Conservation (phyloP, 2,329 filamentous ascomycete species). For the Cladophialophora carrionii region DNA sequence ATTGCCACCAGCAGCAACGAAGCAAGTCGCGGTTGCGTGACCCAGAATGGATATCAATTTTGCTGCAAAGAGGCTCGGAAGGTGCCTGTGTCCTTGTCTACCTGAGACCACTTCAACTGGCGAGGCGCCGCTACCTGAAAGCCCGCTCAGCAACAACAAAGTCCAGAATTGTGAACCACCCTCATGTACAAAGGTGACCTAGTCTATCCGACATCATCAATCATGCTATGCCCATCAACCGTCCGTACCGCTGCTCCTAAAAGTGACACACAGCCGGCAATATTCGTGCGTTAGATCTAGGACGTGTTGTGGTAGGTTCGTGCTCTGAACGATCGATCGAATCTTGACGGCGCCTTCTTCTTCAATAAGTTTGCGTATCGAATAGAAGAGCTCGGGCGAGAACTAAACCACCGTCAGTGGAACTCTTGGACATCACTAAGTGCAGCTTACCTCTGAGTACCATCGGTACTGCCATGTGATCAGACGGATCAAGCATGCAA, state of each 20-base stretch:
- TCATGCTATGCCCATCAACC: conserved; percentile 55
- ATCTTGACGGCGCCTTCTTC: conserved; percentile 98
- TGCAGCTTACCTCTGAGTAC: conserved; percentile 79
- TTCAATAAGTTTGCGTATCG: conserved; percentile 90
- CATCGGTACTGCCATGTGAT: conserved; percentile 99
- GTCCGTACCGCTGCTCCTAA: conserved; percentile 90
- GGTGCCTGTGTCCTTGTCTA: not conserved
- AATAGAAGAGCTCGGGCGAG: conserved; percentile 84
- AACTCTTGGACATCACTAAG: not conserved
- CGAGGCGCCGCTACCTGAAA: conserved; percentile 8
- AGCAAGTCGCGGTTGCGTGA: not conserved
- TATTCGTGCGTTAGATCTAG: conserved; percentile 96
- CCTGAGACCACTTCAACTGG: not conserved
- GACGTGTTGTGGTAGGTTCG: conserved; percentile 87
- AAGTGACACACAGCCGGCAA: conserved; percentile 88
- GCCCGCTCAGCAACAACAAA: conserved; percentile 18
- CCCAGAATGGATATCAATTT: not conserved
- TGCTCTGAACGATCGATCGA: conserved; percentile 94
- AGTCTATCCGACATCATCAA: not conserved
- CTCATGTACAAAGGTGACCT: conserved; percentile 9
- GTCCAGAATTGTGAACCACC: conserved; percentile 5
- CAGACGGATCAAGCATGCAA: conserved; percentile 83
- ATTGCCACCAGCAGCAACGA: not conserved
- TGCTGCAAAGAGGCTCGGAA: not conserved
- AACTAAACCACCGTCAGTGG: conserved; percentile 60